Percentiles rank a stretch among this genome's conserved stretches.
These are phyloP conservation scores for Fusarium camptoceras DNA, from an alignment of 2,329 filamentous ascomycete species.

Conservation along the genomic window DNA sequence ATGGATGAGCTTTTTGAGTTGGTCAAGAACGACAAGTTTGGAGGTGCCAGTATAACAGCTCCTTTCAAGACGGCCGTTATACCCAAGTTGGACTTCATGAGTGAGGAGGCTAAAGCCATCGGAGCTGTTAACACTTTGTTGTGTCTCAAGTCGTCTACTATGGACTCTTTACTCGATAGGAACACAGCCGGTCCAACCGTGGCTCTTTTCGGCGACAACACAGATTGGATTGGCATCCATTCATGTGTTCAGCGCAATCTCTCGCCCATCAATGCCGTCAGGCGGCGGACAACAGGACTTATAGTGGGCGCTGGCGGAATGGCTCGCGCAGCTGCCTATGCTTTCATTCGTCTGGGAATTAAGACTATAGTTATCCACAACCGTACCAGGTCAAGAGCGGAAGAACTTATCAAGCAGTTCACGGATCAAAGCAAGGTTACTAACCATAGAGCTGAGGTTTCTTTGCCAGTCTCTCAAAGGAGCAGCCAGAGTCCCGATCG, in stretches of 20 bases:
- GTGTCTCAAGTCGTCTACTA: not conserved
- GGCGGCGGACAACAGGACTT: slow-evolving; percentile 1
- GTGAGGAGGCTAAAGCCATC: slow-evolving; percentile 7
- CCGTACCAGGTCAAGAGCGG: not conserved
- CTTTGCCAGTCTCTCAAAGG: accelerated
- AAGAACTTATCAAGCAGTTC: not conserved
- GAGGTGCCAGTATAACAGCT: not conserved
- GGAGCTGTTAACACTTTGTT: slow-evolving; percentile 3
- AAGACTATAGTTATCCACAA: slow-evolving; percentile 1
- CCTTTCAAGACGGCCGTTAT: slow-evolving; percentile 9
- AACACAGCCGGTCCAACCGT: not conserved
- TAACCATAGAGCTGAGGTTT: accelerated
- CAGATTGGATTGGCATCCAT: slow-evolving; percentile 13
- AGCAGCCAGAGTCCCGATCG: not conserved
- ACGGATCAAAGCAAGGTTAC: accelerated
- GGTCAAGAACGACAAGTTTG: not conserved
- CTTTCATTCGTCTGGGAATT: not conserved
- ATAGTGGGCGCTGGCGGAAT: slow-evolving; percentile 10
- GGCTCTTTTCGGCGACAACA: slow-evolving; percentile 5
- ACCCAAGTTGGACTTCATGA: slow-evolving; percentile 1
- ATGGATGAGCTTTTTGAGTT: not conserved
- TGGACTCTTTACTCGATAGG: not conserved
- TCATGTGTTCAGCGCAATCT: slow-evolving; percentile 7
- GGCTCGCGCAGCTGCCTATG: slow-evolving; percentile 11
- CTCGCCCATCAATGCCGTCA: slow-evolving; percentile 12